Conservation (phyloP, 345 rosid genomes). For the Linum lewisii region DNA sequence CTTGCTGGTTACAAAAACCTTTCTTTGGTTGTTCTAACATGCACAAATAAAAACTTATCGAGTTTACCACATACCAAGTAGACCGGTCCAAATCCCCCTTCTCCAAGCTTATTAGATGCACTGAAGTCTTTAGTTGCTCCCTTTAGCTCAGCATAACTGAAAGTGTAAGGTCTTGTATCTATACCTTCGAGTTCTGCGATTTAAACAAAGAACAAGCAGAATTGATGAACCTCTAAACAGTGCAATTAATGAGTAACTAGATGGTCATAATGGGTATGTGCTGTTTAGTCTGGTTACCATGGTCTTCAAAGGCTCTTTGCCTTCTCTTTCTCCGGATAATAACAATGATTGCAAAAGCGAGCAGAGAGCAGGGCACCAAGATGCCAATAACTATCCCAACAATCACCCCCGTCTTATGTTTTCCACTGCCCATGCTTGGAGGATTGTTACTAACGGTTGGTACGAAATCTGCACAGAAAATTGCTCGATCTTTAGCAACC, state of each 20-base stretch:
- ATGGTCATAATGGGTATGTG: background rate
- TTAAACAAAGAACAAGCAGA: background rate
- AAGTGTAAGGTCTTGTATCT: slow-evolving; percentile 47
- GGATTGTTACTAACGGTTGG: slow-evolving; percentile 50
- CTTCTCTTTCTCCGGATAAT: slow-evolving; percentile 32
- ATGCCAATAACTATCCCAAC: slow-evolving; percentile 51
- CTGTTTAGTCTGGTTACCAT: slow-evolving; percentile 33
- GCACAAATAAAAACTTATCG: too few species aligned
- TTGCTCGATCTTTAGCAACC: slow-evolving; percentile 12
- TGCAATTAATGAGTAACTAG: background rate
- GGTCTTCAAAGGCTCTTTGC: slow-evolving; percentile 29
- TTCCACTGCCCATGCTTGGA: slow-evolving; percentile 29
- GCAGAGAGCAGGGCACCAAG: slow-evolving; percentile 28
- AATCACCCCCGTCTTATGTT: slow-evolving; percentile 32
- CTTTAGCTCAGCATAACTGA: slow-evolving; percentile 48
- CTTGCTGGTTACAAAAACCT: background rate
- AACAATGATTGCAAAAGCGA: slow-evolving; percentile 22
- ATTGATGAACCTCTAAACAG: background rate
- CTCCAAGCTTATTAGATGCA: slow-evolving; percentile 61
- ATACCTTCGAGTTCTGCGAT: slow-evolving; percentile 42
- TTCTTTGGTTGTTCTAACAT: too few species aligned
- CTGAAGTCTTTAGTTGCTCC: slow-evolving; percentile 55
- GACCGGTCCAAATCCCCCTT: slow-evolving; percentile 83
- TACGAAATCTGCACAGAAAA: slow-evolving; percentile 39
- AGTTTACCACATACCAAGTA: slow-evolving; percentile 33